phyloP scores from a whole-genome alignment of 768 basidiomycete genomes.

The Exsudoporus frostii region DNA sequence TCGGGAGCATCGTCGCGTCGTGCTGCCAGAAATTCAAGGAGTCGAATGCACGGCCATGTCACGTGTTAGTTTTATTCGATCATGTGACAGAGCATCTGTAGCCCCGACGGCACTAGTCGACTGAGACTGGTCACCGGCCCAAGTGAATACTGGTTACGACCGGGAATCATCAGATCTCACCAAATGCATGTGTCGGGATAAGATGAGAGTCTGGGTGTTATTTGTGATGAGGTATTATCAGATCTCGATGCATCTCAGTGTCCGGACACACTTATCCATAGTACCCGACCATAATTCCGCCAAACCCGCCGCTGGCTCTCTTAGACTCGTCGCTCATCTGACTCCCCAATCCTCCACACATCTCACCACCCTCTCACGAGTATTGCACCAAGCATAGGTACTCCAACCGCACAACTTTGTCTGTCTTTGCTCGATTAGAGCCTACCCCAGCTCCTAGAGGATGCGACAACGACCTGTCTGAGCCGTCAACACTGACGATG shows the following conservation, averaged over 20 bases:
- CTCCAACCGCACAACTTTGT: not conserved
- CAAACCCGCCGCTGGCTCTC: not conserved
- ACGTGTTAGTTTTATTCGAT: not conserved
- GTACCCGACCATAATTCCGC: not conserved
- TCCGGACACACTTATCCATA: not conserved
- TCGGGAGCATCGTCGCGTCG: slow-evolving; percentile 10
- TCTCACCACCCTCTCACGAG: not conserved
- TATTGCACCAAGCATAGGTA: not conserved
- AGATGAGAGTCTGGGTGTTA: no score
- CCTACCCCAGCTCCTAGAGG: not conserved
- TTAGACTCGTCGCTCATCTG: not conserved
- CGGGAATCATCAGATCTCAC: no score
- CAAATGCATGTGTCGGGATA: no score
- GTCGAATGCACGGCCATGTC: not conserved
- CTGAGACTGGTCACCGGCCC: no score
- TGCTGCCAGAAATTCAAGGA: not conserved
- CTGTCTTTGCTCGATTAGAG: not conserved
- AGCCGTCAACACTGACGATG: not conserved
- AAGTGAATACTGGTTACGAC: no score
- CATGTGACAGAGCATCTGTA: no score
- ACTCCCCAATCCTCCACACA: not conserved
- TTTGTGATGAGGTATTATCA: no score
- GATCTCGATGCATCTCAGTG: no score
- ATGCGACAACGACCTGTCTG: not conserved
- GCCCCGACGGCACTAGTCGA: no score